Base-by-base conservation (phyloP, 2,329 filamentous ascomycete species). In the Aspergillus ochraceus region DNA sequence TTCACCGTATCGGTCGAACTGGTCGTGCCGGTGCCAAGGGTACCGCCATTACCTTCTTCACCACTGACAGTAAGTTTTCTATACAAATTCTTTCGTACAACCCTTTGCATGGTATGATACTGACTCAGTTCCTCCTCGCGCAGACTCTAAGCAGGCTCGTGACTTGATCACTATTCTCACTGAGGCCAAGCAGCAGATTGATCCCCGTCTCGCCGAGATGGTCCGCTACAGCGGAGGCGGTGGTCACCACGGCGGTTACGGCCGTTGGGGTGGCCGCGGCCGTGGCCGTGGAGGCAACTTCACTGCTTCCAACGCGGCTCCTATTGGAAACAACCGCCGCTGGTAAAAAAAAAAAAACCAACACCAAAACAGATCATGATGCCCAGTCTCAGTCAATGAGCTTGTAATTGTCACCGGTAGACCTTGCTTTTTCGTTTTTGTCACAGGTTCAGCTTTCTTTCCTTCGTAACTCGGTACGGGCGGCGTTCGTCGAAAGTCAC, bases 31-130 rank as follows among this genome's bases (percentile, higher is more conserved):
- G 95, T 82, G 89, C 90, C 73, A 91, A 89, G 67, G 95, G 95
- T 82, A 98, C 93, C 72, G 95, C 95, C 77, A 98, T 98, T 76
- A 98, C 95, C 67, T 87, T 99, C 74, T 99, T 99, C 82, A 98
- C 95, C 79, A 95, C 94, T 90, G 95, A 98, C 81, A 98, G 94
- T 97, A 86, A 83, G 93, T 90, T 50, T 36, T n/a, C 3, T 24
- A 22, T 22, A 24, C 24, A 24, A 24, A 24, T 4, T 5, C 6
- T 17, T 0, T 2, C 11, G 14, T 36, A 4, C 4, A 14, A 36
- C 32, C 6, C 10, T 10, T 12, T 12, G 2, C 11, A 36, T 36
- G 20, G 45, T 49, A 19, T 49, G 51, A 55, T 60, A 58, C 63
- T 67, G 58, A 54, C 63, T 60, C 59, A 59, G 57, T 45, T 49